These are phyloP conservation scores for Sporothrix variecibatus DNA, from an alignment of 2,329 filamentous ascomycete species.

Conservation along the genomic window DNA sequence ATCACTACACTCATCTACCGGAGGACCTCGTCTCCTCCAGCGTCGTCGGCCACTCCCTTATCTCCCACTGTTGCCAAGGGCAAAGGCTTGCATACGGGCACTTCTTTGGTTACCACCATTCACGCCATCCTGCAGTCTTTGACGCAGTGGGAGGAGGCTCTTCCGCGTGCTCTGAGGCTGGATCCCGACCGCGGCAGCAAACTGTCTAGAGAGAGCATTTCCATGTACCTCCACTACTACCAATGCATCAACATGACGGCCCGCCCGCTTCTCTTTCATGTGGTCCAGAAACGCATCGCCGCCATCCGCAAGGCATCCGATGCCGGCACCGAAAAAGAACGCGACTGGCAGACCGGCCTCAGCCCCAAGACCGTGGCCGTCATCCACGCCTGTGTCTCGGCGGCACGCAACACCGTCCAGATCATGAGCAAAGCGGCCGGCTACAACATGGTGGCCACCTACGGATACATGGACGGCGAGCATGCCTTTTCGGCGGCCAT, in stretches of 20 bases:
- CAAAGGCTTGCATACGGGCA: conserved; percentile 32
- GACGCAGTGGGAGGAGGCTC: conserved; percentile 50
- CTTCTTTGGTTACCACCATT: conserved; percentile 50
- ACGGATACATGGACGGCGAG: conserved; percentile 60
- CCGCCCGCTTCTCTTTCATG: conserved; percentile 54
- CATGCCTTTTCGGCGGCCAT: conserved; percentile 57
- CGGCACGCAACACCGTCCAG: conserved; percentile 50
- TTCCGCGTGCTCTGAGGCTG: conserved; percentile 51
- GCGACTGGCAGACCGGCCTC: conserved; percentile 51
- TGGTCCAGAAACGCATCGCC: conserved; percentile 52
- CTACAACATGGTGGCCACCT: conserved; percentile 55
- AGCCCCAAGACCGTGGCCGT: conserved; percentile 51
- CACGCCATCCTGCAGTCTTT: conserved; percentile 53
- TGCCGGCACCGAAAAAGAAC: conserved; percentile 33
- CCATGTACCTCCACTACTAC: conserved; percentile 57
- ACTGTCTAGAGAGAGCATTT: conserved; percentile 37
- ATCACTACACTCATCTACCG: conserved; percentile 52
- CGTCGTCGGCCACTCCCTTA: background rate
- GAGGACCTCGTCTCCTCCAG: conserved; percentile 36
- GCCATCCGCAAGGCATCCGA: conserved; percentile 32
- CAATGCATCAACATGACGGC: conserved; percentile 61
- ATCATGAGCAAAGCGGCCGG: conserved; percentile 53
- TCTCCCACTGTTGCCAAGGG: conserved; percentile 5
- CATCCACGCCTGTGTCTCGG: conserved; percentile 55
- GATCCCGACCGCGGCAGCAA: conserved; percentile 48